Evolutionary conservation across 768 basidiomycete genomes (phyloP).

Genomic region (Boletellus ananiceps): DNA sequence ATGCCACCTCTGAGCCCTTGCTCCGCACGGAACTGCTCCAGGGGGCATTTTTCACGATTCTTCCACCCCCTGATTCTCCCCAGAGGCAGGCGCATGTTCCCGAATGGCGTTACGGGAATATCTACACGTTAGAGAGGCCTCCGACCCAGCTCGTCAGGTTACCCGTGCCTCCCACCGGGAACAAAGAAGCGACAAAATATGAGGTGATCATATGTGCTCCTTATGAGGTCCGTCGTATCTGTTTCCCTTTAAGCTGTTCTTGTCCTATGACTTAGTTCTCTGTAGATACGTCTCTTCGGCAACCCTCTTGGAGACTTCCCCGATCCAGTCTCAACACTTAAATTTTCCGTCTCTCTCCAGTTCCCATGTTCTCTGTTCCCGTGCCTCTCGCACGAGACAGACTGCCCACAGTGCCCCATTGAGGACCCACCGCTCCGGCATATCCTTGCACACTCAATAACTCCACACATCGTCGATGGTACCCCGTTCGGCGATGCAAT

Average conservation of each 20-base stretch:
- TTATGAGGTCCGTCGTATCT: slow-evolving; percentile 57
- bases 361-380: slow-evolving; percentile 4
- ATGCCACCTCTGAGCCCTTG: slow-evolving; percentile 32
- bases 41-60: slow-evolving; percentile 71
- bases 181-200: slow-evolving; percentile 48
- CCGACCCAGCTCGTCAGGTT: slow-evolving; percentile 47
- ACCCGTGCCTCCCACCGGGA: slow-evolving; percentile 37
- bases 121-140: slow-evolving; percentile 64
- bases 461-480: slow-evolving; percentile 70
- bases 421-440: slow-evolving; percentile 31
- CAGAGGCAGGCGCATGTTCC: slow-evolving; percentile 25
- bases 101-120: slow-evolving; percentile 80
- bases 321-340: slow-evolving; percentile 54
- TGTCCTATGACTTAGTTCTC: background rate
- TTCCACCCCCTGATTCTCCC: slow-evolving; percentile 40
- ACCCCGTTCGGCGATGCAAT: slow-evolving; percentile 67
- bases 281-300: slow-evolving; percentile 78
- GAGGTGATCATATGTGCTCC: slow-evolving; percentile 74
- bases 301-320: slow-evolving; percentile 49
- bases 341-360: slow-evolving; percentile 44
- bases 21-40: slow-evolving; percentile 61
- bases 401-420: background rate
- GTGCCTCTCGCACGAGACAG: background rate
- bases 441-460: slow-evolving; percentile 49
- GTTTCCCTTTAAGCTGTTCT: background rate